Conservation (phyloP, 2,329 filamentous ascomycete species). For the Trichoderma harzianum region DNA sequence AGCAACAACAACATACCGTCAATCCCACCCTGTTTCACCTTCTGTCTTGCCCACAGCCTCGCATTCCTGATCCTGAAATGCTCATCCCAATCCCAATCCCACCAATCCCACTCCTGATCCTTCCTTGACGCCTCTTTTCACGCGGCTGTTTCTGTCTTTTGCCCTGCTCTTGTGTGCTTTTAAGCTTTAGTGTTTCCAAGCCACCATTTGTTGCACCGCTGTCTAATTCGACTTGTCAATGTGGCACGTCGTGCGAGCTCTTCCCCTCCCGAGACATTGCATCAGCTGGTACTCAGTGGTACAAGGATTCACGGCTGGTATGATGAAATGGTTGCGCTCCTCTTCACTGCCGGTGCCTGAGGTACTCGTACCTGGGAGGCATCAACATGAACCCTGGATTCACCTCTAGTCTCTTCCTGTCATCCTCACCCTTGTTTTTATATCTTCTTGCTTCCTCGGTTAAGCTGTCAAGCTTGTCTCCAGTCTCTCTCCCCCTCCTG, state of each 20-base stretch:
- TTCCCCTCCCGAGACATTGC: constrained; percentile 12
- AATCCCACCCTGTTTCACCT: background rate
- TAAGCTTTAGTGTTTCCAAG: constrained; percentile 4
- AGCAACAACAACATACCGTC: background rate
- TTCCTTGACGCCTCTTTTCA: background rate
- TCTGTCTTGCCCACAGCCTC: background rate
- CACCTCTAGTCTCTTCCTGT: background rate
- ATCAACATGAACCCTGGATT: background rate
- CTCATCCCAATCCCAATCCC: background rate
- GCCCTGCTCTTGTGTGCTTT: background rate
- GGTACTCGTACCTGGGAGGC: background rate
- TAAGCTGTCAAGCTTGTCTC: background rate
- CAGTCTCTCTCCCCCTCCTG: background rate
- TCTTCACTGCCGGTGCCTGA: background rate
- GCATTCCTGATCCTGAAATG: background rate
- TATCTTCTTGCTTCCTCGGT: background rate
- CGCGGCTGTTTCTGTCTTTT: background rate
- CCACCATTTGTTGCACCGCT: constrained; percentile 3
- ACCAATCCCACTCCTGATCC: background rate
- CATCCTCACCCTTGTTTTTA: background rate
- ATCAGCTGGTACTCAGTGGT: constrained; percentile 8
- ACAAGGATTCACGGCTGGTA: constrained; percentile 1
- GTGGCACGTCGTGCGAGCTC: background rate
- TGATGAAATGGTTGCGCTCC: background rate
- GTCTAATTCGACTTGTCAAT: background rate